Base-by-base conservation (phyloP, 345 rosid genomes). In the Hibiscus trionum region DNA sequence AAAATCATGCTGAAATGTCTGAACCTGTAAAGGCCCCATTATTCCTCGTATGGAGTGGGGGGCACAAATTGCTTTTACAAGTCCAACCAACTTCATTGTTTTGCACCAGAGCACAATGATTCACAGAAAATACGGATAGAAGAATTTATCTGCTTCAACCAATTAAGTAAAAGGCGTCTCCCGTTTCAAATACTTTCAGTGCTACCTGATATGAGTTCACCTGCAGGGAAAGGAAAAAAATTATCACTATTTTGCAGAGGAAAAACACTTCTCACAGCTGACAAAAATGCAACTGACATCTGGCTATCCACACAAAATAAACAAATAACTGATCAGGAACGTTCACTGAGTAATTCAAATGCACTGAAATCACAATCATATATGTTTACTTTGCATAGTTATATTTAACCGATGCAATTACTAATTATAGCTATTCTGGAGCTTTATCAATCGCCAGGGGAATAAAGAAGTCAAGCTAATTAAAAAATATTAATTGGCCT, bases 1-100 rank as follows among this genome's bases (percentile, higher is more conserved):
- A 69, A 80, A 86, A 72, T 83, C 86, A 42, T 69, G 88, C 74
- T 86, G 90, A 72, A 88, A 83, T 5, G 71, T 59, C n/a, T 83
- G 90, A 17, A 62, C 60, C 71, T 88, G 90, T 71, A 84, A 72
- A 60, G 82, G 80, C 14, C 82, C 73, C 0, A 62, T 64, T 46
- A 75, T n/a, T 73, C 72, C 47, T 12, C 66, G 77, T 31, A 78
- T 72, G 42, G 61, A n/a, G 2, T 77, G 70, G 33, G 3, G 57
- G 50, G 47, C 37, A 14, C 75, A 24, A 46, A 69, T 11, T 7
- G 81, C 77, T 73, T 72, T 77, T 2, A 76, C 59, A 52, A 82
- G 72, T 15, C 67, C 66, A 50, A 72, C 21, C 46, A 85, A 50
- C 82, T 71, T 83, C 87, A 83, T 85, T 58, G 68, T 71, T 74